Base-by-base conservation (phyloP, 2,329 filamentous ascomycete genomes). In the Davidsoniella australis region DNA sequence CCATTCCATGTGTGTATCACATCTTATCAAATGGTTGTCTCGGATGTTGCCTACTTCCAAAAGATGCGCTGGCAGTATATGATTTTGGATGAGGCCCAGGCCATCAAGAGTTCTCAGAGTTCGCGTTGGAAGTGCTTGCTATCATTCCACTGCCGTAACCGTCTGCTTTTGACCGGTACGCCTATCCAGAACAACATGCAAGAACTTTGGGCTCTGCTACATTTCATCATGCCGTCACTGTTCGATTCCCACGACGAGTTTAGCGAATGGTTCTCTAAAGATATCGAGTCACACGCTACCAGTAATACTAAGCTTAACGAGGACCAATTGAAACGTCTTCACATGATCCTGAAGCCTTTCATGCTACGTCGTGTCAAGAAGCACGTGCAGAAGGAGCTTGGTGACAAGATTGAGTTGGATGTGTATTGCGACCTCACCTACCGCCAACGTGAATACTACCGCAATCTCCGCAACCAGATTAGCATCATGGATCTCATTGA, bases 141-240 rank as follows among this genome's bases (percentile, higher is more conserved):
- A 43, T 83, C 82, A 46, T 96, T 96, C 72, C 85, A 93, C 62
- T 96, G 89, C 67, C 83, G 91, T 53, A 98, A 96, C 65, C 79
- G 91, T 56, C 75, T 98, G 43, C 70, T 98, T 41, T 75, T 98
- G 17, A 98, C 91, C 0, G 91, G 91, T 67, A 98, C 91, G 0
- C 91, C 91, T 2, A 96, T 98, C 56, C 91, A 98, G 65, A 98
- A 98, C 69, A 98, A 96, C 72, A 98, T 98, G 91, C 91, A 96
- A 65, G 89, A 98, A 66, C 67, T 98, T 52, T 98, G 91, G 91
- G 91, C 91, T 26, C 67, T 98, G 56, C 73, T 98, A 17, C 91
- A 98, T 72, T 98, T 98, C 68, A 96, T 96, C 68, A 96, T 98
- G 91, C 91, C 91, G n/a, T 94, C 85, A 41, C 72, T 98, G 47